A percentile compares a stretch with the other conserved stretches of the same genome.
These are phyloP conservation scores for Calophaca sinica DNA, from an alignment of 306 rosid species.

Conservation along the genomic window DNA sequence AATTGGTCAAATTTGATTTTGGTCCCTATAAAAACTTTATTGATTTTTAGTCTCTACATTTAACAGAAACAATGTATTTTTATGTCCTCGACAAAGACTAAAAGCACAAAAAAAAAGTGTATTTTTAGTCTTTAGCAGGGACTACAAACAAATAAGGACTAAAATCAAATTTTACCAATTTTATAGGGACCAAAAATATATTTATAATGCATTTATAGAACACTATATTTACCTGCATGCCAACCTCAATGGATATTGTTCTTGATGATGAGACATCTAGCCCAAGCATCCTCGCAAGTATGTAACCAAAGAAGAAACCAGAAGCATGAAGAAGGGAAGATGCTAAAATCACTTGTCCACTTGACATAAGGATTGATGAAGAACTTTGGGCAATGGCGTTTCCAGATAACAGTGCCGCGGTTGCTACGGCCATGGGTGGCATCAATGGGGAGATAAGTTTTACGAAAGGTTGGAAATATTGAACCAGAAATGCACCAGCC, in stretches of 20 bases:
- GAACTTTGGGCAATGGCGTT: constrained; percentile 71
- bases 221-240: constrained; percentile 73
- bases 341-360: constrained; percentile 67
- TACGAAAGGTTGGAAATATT: constrained; percentile 71
- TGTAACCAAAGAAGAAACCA: constrained; percentile 73
- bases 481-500: constrained; percentile 73
- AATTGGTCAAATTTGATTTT: no score
- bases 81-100: no score
- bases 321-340: constrained; percentile 63
- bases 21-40: no score
- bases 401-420: constrained; percentile 72
- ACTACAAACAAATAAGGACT: no score
- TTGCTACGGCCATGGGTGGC: constrained; percentile 72
- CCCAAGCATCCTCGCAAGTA: constrained; percentile 64
- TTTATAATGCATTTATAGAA: no score
- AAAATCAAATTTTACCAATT: no score
- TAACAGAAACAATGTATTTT: no score
- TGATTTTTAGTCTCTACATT: no score
- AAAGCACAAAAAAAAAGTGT: no score
- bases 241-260: constrained; percentile 84
- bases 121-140: no score
- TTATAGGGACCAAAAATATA: no score
- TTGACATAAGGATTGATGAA: constrained; percentile 67
- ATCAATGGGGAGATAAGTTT: constrained; percentile 62
- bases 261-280: constrained; percentile 63